Conservation (phyloP, 2,329 filamentous ascomycete species). For the Cladosporium phlei region DNA sequence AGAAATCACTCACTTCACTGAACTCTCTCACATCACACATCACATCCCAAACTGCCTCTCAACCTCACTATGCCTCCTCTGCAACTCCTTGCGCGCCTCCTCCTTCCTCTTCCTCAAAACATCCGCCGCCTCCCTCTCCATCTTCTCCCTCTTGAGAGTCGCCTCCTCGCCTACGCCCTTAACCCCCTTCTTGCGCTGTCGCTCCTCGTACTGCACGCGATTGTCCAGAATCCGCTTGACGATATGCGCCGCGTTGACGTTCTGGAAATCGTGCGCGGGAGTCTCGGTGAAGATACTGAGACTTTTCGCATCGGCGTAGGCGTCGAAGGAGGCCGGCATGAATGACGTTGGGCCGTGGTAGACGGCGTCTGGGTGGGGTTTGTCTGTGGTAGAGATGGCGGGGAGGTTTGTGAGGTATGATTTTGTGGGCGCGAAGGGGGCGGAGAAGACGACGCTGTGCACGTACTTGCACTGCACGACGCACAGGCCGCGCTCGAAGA, state of each 20-base stretch:
- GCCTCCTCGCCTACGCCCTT: slow-evolving; percentile 72
- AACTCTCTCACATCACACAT: too few relatives aligned
- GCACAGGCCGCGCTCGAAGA: slow-evolving; percentile 91
- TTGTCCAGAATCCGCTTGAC: slow-evolving; percentile 86
- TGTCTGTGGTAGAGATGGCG: slow-evolving; percentile 49
- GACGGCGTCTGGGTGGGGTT: slow-evolving; percentile 60
- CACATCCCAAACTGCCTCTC: slow-evolving; percentile 35
- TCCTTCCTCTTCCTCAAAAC: slow-evolving; percentile 10
- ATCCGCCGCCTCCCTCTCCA: slow-evolving; percentile 22
- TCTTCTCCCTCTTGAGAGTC: slow-evolving; percentile 27
- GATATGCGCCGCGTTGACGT: slow-evolving; percentile 89
- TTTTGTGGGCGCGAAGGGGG: slow-evolving; percentile 79
- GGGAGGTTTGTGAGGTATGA: slow-evolving; percentile 72
- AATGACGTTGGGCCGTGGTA: slow-evolving; percentile 97
- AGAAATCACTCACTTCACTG: too few relatives aligned
- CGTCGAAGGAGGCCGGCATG: slow-evolving; percentile 55
- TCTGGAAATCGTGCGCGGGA: slow-evolving; percentile 68
- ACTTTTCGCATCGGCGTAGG: slow-evolving; percentile 70
- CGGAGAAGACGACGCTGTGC: slow-evolving; percentile 80
- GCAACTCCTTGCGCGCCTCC: slow-evolving; percentile 15
- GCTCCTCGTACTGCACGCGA: slow-evolving; percentile 80
- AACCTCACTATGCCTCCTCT: slow-evolving; percentile 32
- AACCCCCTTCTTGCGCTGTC: slow-evolving; percentile 82
- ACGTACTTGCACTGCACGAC: slow-evolving; percentile 95
- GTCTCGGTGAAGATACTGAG: slow-evolving; percentile 83